Percentiles rank a stretch among this genome's conserved stretches.
Evolutionary conservation across 805 yeast genomes (phyloP).

Genomic region (Candida railenensis): DNA sequence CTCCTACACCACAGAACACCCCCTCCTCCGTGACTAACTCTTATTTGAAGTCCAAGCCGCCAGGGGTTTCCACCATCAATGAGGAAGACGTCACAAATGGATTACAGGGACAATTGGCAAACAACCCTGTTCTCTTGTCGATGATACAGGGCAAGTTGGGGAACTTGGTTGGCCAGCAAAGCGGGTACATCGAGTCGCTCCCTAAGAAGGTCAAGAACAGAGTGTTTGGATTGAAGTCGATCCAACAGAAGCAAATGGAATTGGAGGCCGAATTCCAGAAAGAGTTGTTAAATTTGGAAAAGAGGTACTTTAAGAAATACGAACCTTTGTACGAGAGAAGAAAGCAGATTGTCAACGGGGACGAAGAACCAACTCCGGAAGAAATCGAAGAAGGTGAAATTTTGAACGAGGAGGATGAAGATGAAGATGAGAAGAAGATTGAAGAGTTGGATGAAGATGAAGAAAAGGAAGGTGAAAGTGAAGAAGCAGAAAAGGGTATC

Average conservation of each 20-base stretch:
- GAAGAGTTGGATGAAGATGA: constrained; percentile 41
- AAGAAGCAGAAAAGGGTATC: constrained; percentile 60
- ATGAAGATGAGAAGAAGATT: constrained; percentile 35
- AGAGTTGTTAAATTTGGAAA: constrained; percentile 84
- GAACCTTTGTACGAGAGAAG: constrained; percentile 76
- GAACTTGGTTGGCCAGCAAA: constrained; percentile 76
- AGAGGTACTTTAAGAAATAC: constrained; percentile 69
- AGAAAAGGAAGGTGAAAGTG: constrained; percentile 43
- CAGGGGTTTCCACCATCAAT: constrained; percentile 60
- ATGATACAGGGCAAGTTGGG: constrained; percentile 90
- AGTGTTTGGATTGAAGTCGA: constrained; percentile 75
- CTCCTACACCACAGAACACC: constrained; percentile 98
- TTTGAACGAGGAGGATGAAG: constrained; percentile 56
- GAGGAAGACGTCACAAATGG: constrained; percentile 51
- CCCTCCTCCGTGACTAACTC: constrained; percentile 85
- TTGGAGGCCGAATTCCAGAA: constrained; percentile 90
- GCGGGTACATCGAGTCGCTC: constrained; percentile 79
- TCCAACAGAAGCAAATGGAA: constrained; percentile 76
- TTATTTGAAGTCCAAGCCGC: constrained; percentile 62
- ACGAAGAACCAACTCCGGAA: constrained; percentile 69
- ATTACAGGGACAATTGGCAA: constrained; percentile 49
- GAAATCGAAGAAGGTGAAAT: constrained; percentile 79
- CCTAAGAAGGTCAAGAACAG: constrained; percentile 73
- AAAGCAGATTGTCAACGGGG: constrained; percentile 69
- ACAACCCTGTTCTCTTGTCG: constrained; percentile 79